Conservation (phyloP, 2,329 filamentous ascomycete species). For the Fusarium napiforme region DNA sequence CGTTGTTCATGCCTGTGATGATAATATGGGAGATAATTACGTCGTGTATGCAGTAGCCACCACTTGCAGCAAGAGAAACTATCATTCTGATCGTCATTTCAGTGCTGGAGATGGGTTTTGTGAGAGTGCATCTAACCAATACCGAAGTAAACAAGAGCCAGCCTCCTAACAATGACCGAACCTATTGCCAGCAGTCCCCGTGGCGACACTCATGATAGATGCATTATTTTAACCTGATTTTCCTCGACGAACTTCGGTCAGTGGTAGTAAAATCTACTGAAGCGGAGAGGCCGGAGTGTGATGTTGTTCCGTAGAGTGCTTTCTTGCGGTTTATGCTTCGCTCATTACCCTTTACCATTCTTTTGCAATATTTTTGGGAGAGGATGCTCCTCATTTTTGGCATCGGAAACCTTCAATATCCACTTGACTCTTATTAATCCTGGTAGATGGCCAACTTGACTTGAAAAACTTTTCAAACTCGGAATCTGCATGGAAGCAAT, state of each 20-base stretch:
- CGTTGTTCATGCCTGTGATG: neutral
- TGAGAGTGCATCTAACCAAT: neutral
- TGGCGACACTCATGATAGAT: accelerated
- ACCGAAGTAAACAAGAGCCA: accelerated
- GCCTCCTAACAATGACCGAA: accelerated
- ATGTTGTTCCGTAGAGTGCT: neutral
- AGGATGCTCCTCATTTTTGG: neutral
- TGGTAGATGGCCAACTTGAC: neutral
- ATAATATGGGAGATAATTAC: neutral
- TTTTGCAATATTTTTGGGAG: neutral
- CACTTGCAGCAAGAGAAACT: accelerated
- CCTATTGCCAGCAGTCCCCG: neutral
- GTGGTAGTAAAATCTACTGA: accelerated
- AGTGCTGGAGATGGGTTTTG: accelerated
- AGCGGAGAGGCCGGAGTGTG: neutral
- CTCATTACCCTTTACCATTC: neutral
- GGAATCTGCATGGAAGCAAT: neutral
- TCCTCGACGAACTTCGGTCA: accelerated
- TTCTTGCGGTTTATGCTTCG: neutral
- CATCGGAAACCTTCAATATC: neutral
- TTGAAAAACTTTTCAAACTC: accelerated
- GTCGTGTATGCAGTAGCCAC: neutral
- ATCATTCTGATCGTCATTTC: neutral
- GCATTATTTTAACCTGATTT: neutral
- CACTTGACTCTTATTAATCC: neutral